Base-by-base conservation (phyloP, 2,329 filamentous ascomycete genomes). In the Aspergillus intermedius region DNA sequence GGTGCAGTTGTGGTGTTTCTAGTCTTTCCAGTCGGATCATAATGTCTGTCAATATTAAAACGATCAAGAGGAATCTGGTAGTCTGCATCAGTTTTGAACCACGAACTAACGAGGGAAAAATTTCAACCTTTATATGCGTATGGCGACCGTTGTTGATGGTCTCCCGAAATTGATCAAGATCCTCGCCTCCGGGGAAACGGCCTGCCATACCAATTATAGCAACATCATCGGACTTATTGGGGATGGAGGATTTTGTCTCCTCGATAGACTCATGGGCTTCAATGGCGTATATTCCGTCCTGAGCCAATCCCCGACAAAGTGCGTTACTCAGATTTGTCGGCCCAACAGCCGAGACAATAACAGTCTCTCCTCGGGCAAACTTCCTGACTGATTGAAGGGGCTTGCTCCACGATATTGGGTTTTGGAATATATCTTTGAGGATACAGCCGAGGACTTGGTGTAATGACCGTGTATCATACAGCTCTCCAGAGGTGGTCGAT, bases 1-100 rank as follows among this genome's bases (percentile, higher is more conserved):
- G 50, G 57, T 0, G 61, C 65, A 3, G 42, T 48, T 30, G 49
- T 70, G 0, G 58, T 61, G 46, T 70, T 70, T n/a, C 59, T 57
- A 1, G 35, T 52, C 40, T 66, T 65, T 0, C 65, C 65, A 1
- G 58, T 60, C 2, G 64, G 55, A 49, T 72, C 66, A 23, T 48
- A 59, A 42, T 73, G 67, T 0, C 59, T 56, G 3, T 63, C 48
- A 0, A 61, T 35, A 46, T 73, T 61, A 46, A 67, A 74, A 6
- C 67, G 59, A 28, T 68, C 60, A 1, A 52, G 13, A 0, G 65
- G 67, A 0, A 72, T 59, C 15, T 54, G 47, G 3, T 46, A 50
- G 25, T 59, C 58, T 1, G 65, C 57, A 47, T 72, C 68, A 19
- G 17, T 21, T 2, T 56, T 55, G 3, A 2, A 7, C 13, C 12